A percentile compares a stretch with the other conserved stretches of the same genome.
phyloP scores from a whole-genome alignment of 2,329 filamentous ascomycete species.

The Phyllosticta citriasiana region DNA sequence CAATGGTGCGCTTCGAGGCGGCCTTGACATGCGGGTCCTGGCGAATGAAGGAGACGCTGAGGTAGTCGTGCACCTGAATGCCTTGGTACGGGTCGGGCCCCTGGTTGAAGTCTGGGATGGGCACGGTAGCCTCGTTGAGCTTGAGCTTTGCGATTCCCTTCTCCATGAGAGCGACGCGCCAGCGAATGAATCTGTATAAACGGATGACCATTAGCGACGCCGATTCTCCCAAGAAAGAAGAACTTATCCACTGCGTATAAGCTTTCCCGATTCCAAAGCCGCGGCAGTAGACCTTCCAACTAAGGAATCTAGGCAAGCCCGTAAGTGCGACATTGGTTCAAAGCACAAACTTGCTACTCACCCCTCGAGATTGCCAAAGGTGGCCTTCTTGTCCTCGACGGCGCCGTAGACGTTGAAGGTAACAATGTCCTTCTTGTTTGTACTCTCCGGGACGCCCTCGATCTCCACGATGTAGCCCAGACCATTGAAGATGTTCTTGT shows the following conservation, averaged over 20 bases:
- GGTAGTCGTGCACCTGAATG: slow-evolving; percentile 89
- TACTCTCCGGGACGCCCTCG: slow-evolving; percentile 41
- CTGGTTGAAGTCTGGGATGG: slow-evolving; percentile 56
- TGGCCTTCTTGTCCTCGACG: slow-evolving; percentile 68
- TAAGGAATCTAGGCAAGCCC: neutral
- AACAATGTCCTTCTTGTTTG: slow-evolving; percentile 53
- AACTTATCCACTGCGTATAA: neutral
- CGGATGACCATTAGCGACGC: neutral
- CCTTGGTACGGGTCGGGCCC: slow-evolving; percentile 77
- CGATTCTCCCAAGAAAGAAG: neutral
- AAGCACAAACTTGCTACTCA: slow-evolving; percentile 38
- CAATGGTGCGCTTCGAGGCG: slow-evolving; percentile 70
- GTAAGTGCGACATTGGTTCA: neutral
- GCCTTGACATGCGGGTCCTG: slow-evolving; percentile 67
- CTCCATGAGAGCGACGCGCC: slow-evolving; percentile 89
- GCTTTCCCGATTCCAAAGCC: neutral
- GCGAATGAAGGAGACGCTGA: slow-evolving; percentile 75
- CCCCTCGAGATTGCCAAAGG: slow-evolving; percentile 75
- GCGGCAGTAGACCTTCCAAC: neutral
- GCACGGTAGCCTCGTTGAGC: slow-evolving; percentile 56
- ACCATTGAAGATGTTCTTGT: slow-evolving; percentile 60
- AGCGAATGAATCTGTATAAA: slow-evolving; percentile 64
- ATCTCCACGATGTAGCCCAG: slow-evolving; percentile 76
- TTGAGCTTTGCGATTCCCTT: slow-evolving; percentile 65
- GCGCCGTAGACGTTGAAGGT: slow-evolving; percentile 92